Percentiles rank a stretch among this genome's conserved stretches.
These are phyloP conservation scores for Cladorrhinum sp. DNA, from an alignment of 2,329 filamentous ascomycete species.

Conservation along the genomic window DNA sequence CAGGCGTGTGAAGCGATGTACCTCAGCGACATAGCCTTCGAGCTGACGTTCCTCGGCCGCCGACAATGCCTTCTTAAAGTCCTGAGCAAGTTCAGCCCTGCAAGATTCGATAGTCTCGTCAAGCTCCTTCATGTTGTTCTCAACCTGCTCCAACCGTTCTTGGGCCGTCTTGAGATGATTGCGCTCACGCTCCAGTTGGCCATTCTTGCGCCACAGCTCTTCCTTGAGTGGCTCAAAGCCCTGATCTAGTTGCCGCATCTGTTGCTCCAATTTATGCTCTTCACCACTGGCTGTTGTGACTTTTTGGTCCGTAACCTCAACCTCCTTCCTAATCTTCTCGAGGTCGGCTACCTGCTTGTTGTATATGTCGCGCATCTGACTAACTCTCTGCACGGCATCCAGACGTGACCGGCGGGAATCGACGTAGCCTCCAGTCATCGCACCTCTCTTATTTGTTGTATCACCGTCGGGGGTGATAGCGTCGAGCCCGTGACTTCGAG, in stretches of 20 bases:
- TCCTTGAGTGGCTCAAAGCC: constrained; percentile 77
- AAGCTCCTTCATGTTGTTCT: constrained; percentile 71
- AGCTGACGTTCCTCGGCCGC: constrained; percentile 79
- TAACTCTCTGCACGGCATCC: constrained; percentile 74
- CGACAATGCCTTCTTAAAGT: constrained; percentile 89
- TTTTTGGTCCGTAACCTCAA: constrained; percentile 80
- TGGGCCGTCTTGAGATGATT: constrained; percentile 70
- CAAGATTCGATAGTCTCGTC: constrained; percentile 72
- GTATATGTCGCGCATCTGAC: constrained; percentile 70
- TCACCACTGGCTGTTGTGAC: constrained; percentile 85
- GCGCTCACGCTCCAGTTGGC: constrained; percentile 68
- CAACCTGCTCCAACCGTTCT: constrained; percentile 63
- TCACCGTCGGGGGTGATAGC: constrained; percentile 95
- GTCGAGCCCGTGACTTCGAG: constrained; percentile 84
- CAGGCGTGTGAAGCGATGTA: constrained; percentile 72
- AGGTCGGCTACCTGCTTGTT: constrained; percentile 65
- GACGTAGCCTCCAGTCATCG: constrained; percentile 90
- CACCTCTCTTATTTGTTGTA: constrained; percentile 90
- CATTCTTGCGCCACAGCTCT: constrained; percentile 73
- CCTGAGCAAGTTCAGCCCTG: constrained; percentile 75
- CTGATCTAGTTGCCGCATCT: constrained; percentile 71
- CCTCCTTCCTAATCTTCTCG: constrained; percentile 62
- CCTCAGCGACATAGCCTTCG: constrained; percentile 63
- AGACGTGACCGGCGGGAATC: constrained; percentile 82
- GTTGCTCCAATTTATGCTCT: constrained; percentile 77